Evolutionary conservation across 78 protist species (phyloP), one percentile per base, ranked within the genome.

Genomic region (Planoprotostelium fungivorum): DNA sequence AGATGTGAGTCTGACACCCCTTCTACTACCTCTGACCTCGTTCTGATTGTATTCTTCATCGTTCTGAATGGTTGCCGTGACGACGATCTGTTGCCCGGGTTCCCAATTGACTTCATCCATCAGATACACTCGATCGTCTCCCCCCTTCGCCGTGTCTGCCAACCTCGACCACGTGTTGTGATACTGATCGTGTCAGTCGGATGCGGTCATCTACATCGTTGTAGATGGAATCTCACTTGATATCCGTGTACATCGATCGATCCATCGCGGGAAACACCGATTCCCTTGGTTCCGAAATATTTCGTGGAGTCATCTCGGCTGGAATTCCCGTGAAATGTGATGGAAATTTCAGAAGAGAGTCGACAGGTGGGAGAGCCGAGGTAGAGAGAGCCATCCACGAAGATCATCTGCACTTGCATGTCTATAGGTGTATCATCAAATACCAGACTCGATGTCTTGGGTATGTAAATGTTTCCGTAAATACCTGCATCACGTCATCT

Each of bases 41-140:
- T 96, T 96, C 35, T 93, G 95, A 35, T 31, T 86, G 29, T 29
- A 0, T 1, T 16, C 0, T 28, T 92, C 92, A 86, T 92, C 95
- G 38, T 87, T 39, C 1, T 31, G 37, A 34, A 51, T 31, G 23
- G 93, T 87, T 28, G 97, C 94, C 25, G 95, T 91, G 36, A 96
- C 35, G 38, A 96, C 34, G 34, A 96, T 88, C 34, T 88, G 37
- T 31, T 90, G 94, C 23, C 96, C 97, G 28, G 84, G 89, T 38
- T 91, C 89, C 97, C 96, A 96, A 83, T 94, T 91, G 5, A 94
- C 91, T 0, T 63, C 34, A n/a, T 94, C 93, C 87, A 88, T 95
- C 84, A 95, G 37, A 35, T 38, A 89, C 88, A 92, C 90, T 29
- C 38, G n/a, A 0, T 36, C 35, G 0, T 93, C 96, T 35, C 91